Percentiles rank a stretch among this genome's conserved stretches.
These are phyloP conservation scores for Rhypophila decipiens DNA, from an alignment of 495 filamentous ascomycete species.

Conservation along the genomic window DNA sequence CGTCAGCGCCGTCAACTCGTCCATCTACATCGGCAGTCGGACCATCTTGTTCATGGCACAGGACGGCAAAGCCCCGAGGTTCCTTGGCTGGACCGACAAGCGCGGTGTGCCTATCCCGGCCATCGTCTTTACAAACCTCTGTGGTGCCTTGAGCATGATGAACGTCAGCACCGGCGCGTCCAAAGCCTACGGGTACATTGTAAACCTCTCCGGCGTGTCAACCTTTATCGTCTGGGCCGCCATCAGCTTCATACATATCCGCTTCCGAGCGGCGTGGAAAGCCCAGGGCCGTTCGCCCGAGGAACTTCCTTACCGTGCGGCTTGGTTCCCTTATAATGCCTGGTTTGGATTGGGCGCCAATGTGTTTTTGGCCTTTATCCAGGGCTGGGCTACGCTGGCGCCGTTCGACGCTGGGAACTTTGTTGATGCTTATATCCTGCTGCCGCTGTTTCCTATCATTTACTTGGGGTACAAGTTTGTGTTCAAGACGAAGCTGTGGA, in stretches of 20 bases:
- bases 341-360: conserved; percentile 56
- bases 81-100: conserved; percentile 57
- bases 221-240: conserved; percentile 64
- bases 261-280: conserved; percentile 52
- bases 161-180: conserved; percentile 54
- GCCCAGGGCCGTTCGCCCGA: conserved; percentile 48
- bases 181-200: conserved; percentile 46
- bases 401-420: conserved; percentile 56
- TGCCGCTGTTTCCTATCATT: conserved; percentile 59
- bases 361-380: conserved; percentile 58
- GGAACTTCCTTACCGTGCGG: conserved; percentile 52
- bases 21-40: conserved; percentile 61
- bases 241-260: conserved; percentile 62
- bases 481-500: conserved; percentile 50
- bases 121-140: conserved; percentile 55
- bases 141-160: conserved; percentile 62
- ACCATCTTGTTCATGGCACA: conserved; percentile 63
- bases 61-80: conserved; percentile 55
- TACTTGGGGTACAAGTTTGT: conserved; percentile 52
- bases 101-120: conserved; percentile 61
- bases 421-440: conserved; percentile 60
- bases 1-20: conserved; percentile 62
- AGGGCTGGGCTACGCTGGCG: conserved; percentile 49
- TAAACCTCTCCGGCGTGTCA: conserved; percentile 47
- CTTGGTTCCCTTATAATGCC: conserved; percentile 57